Evolutionary conservation across 495 filamentous ascomycete species (phyloP), one percentile per base, ranked within the genome.

Genomic region (Penicillium chermesinum): DNA sequence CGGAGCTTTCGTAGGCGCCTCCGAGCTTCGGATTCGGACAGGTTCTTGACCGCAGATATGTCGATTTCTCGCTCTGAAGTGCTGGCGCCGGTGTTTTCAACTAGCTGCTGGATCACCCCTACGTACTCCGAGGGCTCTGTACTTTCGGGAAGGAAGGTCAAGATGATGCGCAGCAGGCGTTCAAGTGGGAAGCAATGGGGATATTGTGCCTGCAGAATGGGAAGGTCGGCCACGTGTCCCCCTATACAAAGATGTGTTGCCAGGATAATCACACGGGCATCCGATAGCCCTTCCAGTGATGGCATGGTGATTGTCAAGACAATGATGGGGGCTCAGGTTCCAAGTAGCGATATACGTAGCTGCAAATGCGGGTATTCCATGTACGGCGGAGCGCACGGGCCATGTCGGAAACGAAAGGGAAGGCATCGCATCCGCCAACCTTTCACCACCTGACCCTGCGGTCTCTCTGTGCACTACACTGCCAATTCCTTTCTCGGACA

Each of bases 101-200:
- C 71, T 50, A 90, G 64, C 22, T 78, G 69, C 33, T 76, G 64
- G 7, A 91, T 55, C 32, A 87, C 74, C 13, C 71, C 61, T 9
- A 76, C 73, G 61, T 95, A 95, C 32, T 70, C 55, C 17, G 64
- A 72, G 20, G 89, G 85, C 13, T 80, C 79, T 9, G 80, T 69
- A 40, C 78, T 86, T 61, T 93, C 90, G 30, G 91, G 89, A 6
- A 96, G 77, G 54, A 83, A 93, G 44, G 86, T 94, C 48, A 96
- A 76, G 49, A 95, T 67, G 41, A 96, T 85, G 55, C 89, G 82
- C 52, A 94, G 71, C 27, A 91, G 54, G 37, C 87, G 76, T 48
- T 87, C 85, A 9, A 79, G 73, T 15, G 77, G 76, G 45, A 91
- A 75, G 49, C 76, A 74, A 53, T 77, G 67, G 32, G 65, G 73